A percentile compares a stretch with the other conserved stretches of the same genome.
Conservation (phyloP, 2,329 filamentous ascomycete species). For the Sporothrix pseudoabietina region DNA sequence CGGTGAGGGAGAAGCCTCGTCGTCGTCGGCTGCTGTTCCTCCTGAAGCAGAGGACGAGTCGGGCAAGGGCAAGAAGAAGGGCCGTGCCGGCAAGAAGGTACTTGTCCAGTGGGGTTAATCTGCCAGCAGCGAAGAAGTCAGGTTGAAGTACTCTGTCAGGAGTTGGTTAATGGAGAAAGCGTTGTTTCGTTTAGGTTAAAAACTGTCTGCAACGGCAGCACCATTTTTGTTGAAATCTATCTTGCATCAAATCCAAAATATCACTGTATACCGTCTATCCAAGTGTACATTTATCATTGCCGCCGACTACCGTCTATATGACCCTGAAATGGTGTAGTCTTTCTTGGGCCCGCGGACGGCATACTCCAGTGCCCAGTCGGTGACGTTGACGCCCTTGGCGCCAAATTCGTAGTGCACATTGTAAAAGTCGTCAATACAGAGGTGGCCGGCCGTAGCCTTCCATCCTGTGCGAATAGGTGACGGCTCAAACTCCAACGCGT, state of each 20-base stretch:
- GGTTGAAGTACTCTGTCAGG: background rate
- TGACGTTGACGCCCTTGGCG: constrained; percentile 60
- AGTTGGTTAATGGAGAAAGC: background rate
- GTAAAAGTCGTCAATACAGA: constrained; percentile 73
- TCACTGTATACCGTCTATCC: background rate
- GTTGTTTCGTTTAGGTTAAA: background rate
- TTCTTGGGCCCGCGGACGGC: constrained; percentile 72
- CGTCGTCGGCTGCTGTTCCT: constrained; percentile 34
- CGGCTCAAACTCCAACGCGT: constrained; percentile 64
- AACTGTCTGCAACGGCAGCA: background rate
- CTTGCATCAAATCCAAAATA: constrained; percentile 4
- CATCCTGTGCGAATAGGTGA: constrained; percentile 47
- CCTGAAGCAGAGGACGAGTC: constrained; percentile 38
- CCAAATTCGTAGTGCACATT: constrained; percentile 69
- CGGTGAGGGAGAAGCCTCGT: constrained; percentile 32
- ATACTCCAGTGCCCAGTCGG: constrained; percentile 63
- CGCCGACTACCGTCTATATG: constrained; percentile 46
- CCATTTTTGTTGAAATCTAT: background rate
- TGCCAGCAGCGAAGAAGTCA: background rate
- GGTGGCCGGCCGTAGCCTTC: constrained; percentile 66
- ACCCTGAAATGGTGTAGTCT: constrained; percentile 65
- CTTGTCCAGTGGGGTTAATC: constrained; percentile 61
- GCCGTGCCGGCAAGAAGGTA: constrained; percentile 63
- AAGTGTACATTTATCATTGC: background rate
- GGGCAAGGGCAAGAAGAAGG: constrained; percentile 57